These are phyloP conservation scores for Amylostereum chailletii DNA, from an alignment of 1,284 basidiomycete species.

Conservation along the genomic window DNA sequence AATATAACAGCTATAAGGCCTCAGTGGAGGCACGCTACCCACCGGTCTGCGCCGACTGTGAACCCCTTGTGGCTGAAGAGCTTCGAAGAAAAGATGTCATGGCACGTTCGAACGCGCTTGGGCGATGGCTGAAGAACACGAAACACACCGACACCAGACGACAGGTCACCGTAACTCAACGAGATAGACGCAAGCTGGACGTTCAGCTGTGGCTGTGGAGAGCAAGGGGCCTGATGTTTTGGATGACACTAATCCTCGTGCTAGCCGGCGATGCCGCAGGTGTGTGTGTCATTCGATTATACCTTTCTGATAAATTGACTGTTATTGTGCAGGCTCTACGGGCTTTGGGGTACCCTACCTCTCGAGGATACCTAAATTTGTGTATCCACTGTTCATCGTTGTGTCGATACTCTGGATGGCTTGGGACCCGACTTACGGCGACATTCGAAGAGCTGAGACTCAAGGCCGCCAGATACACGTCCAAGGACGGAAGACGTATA, in stretches of 20 bases:
- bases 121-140: conserved; percentile 54
- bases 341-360: conserved; percentile 8
- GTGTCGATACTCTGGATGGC: conserved; percentile 59
- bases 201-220: conserved; percentile 50
- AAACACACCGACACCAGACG: conserved; percentile 44
- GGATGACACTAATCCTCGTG: conserved; percentile 32
- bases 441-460: conserved; percentile 43
- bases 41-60: conserved; percentile 70
- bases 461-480: conserved; percentile 64
- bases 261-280: conserved; percentile 36
- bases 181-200: conserved; percentile 31
- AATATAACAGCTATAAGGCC: conserved; percentile 62
- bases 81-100: conserved; percentile 71
- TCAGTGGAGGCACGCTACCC: conserved; percentile 79
- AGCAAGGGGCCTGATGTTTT: conserved; percentile 56
- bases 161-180: conserved; percentile 29
- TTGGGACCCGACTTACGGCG: conserved; percentile 71
- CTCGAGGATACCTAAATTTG: conserved; percentile 9
- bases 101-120: conserved; percentile 74
- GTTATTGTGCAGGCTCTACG: conserved; percentile 12
- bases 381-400: conserved; percentile 39
- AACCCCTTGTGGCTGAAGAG: conserved; percentile 72
- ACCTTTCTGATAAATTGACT: conserved; percentile 10
- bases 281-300: conserved; percentile 18
- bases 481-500: conserved; percentile 52